A percentile compares a stretch with the other conserved stretches of the same genome.
These are phyloP conservation scores for Chrysoporthe austroafricana DNA, from an alignment of 2,329 filamentous ascomycete species.

Conservation along the genomic window DNA sequence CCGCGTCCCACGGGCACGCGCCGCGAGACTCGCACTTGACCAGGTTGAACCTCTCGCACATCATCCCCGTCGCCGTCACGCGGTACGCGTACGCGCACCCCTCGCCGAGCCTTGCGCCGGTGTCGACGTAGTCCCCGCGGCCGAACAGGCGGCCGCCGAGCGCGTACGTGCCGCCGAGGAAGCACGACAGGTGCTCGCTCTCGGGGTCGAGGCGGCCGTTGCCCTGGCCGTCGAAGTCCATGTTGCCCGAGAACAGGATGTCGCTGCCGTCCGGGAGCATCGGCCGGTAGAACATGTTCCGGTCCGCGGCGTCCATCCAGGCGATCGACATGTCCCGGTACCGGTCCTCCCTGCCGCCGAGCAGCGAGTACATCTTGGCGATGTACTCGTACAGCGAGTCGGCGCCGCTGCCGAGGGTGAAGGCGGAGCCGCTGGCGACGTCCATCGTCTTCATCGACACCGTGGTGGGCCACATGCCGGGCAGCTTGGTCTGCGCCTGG, in stretches of 20 bases:
- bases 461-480: conserved; percentile 73
- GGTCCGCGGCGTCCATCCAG: conserved; percentile 63
- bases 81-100: conserved; percentile 68
- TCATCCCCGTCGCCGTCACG: conserved; percentile 60
- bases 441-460: conserved; percentile 61
- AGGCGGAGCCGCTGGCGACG: conserved; percentile 39
- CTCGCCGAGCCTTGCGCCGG: conserved; percentile 60
- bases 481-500: conserved; percentile 68
- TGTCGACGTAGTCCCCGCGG: conserved; percentile 55
- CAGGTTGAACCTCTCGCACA: conserved; percentile 59
- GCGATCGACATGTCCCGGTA: conserved; percentile 65
- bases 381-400: conserved; percentile 55
- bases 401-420: conserved; percentile 42
- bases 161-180: conserved; percentile 71
- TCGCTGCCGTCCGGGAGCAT: conserved; percentile 62
- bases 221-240: conserved; percentile 32
- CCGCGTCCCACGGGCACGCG: conserved; percentile 51
- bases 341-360: conserved; percentile 60
- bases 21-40: conserved; percentile 44
- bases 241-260: conserved; percentile 61
- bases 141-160: conserved; percentile 67
- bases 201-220: conserved; percentile 41
- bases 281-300: conserved; percentile 66
- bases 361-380: conserved; percentile 53
- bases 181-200: conserved; percentile 68